Evolutionary conservation across 306 rosid species (phyloP), one percentile per base, ranked within the genome.

Genomic region (Corylus heterophylla): DNA sequence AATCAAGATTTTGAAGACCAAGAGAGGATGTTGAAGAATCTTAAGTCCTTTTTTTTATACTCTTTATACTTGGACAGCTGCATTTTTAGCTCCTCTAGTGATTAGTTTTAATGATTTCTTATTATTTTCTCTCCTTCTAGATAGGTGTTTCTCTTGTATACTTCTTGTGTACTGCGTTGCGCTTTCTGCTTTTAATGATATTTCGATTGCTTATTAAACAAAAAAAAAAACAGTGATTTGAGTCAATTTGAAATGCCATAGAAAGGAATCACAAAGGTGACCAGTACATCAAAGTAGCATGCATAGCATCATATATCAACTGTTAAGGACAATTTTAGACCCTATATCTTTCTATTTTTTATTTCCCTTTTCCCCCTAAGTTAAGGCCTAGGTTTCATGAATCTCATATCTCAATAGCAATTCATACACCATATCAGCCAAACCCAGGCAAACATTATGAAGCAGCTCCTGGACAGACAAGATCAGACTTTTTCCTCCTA

Each of bases 401-500:
- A 68, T 68, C 67, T 68, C 61, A 27, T 6, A 58, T 18, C 47
- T 8, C 47, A 35, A 73, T 22, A n/a, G 39, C 50, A 39, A 27
- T 59, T 73, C 29, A 72, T 45, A 71, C 12, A 58, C 51, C 73
- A 62, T 59, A 47, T 59, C 55, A 16, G 51, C 18, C 10, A 12
- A 22, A 11, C 54, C 18, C 14, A 12, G 29, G 7, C 37, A 54
- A n/a, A 31, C 48, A 29, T 39, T 12, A 66, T 66, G 52, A 44
- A 70, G 22, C 73, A 62, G 73, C 54, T 63, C 74, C 74, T 50
- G n/a, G 22, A 67, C 8, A 72, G 55, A 73, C 74, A 73, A 80
- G 6, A 68, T 35, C 47, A 80, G 54, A 37, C 27, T 73, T 77
- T 25, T 29, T 31, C 42, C 7, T 4, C 47, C 39, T 42, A 50